These are phyloP conservation scores for Fusarium illudens DNA, from an alignment of 2,329 filamentous ascomycete genomes.

Conservation along the genomic window DNA sequence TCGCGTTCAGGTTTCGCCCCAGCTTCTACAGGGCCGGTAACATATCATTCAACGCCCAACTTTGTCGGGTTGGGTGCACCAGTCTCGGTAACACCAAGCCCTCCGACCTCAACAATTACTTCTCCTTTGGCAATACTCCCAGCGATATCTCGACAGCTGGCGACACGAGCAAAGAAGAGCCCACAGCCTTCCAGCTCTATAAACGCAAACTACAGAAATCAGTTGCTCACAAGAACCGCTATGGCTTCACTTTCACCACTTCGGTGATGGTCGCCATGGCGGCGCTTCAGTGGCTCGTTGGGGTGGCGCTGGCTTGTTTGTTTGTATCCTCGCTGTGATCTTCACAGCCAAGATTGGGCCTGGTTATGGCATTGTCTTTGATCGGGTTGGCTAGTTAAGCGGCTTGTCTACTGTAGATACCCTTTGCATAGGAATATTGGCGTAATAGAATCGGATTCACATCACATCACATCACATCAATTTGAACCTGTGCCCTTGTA, in stretches of 20 bases:
- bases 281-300: neutral
- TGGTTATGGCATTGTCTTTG: neutral
- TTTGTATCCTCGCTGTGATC: neutral
- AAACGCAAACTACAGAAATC: neutral
- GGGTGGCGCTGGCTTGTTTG: neutral
- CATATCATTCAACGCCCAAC: neutral
- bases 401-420: neutral
- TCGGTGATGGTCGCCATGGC: neutral
- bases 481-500: no score
- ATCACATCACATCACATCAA: no score
- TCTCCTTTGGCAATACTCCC: neutral
- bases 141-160: neutral
- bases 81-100: neutral
- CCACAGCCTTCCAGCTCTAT: neutral
- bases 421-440: neutral
- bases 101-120: neutral
- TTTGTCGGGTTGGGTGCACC: neutral
- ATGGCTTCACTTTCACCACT: neutral
- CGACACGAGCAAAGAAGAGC: no score
- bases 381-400: neutral
- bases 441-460: neutral
- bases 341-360: neutral
- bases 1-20: neutral
- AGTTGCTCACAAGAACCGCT: neutral
- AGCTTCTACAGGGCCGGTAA: neutral